Conservation (phyloP, 192 early-diverging fungal species). For the Coemansia sp. region DNA sequence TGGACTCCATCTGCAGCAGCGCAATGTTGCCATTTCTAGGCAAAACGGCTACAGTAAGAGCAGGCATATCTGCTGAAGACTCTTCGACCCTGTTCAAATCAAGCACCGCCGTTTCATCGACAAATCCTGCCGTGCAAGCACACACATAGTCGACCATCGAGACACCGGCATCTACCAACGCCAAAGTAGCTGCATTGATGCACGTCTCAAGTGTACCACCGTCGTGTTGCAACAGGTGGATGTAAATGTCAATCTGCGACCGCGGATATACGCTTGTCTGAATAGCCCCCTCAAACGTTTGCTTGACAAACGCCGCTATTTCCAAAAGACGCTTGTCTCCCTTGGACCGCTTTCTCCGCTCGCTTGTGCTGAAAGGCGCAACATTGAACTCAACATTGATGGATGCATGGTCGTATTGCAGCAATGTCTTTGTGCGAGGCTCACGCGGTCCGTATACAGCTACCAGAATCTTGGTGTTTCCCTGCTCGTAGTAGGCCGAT, state of each 20-base stretch:
- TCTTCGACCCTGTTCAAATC: constrained; percentile 91
- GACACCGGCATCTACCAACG: constrained; percentile 77
- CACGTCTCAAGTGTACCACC: constrained; percentile 78
- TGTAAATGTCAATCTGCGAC: constrained; percentile 89
- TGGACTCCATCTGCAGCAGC: constrained; percentile 83
- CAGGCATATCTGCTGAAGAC: constrained; percentile 73
- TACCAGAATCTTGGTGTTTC: constrained; percentile 90
- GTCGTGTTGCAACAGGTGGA: constrained; percentile 92
- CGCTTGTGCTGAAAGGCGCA: constrained; percentile 86
- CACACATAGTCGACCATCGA: constrained; percentile 81
- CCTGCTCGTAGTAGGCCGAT: constrained; percentile 91
- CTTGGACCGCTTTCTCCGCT: constrained; percentile 78
- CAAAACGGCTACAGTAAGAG: constrained; percentile 80
- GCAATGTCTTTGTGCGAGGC: constrained; percentile 54
- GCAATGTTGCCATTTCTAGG: constrained; percentile 81
- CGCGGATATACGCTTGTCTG: constrained; percentile 69
- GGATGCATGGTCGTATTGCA: constrained; percentile 66
- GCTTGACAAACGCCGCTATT: constrained; percentile 75
- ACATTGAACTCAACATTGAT: constrained; percentile 90
- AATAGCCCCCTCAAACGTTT: constrained; percentile 91
- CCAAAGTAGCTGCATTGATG: constrained; percentile 81
- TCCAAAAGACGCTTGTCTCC: constrained; percentile 90
- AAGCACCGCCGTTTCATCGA: constrained; percentile 64
- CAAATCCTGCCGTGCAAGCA: constrained; percentile 83
- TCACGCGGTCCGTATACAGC: constrained; percentile 93